These are phyloP conservation scores for Melastoma candidum DNA, from an alignment of 441 rosid species.

Conservation along the genomic window DNA sequence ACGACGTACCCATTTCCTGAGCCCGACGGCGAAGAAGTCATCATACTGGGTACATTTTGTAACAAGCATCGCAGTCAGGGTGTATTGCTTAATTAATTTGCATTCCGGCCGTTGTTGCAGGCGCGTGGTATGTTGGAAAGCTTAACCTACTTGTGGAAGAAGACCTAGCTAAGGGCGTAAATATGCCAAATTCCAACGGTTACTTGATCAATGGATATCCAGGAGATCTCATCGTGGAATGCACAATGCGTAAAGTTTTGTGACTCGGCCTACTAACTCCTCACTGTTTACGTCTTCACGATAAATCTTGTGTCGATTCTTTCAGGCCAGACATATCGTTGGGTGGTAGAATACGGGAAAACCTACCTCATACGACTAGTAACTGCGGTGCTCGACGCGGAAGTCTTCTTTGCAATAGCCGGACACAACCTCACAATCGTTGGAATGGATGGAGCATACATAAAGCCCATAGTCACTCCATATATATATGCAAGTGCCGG, in stretches of 20 bases:
- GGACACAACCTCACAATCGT: constrained; percentile 4
- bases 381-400: neutral
- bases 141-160: too few species aligned
- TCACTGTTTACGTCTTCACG: neutral
- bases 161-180: too few species aligned
- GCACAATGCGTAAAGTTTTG: too few species aligned
- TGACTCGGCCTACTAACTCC: too few species aligned
- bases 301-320: too few species aligned
- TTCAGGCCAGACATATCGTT: too few species aligned
- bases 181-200: too few species aligned
- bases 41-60: constrained; percentile 7
- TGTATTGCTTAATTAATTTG: too few species aligned
- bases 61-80: neutral
- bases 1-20: constrained; percentile 14
- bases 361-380: constrained; percentile 1
- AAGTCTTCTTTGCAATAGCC: constrained; percentile 1
- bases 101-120: too few species aligned
- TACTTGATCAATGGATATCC: too few species aligned
- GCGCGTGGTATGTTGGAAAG: too few species aligned
- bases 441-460: constrained; percentile 2
- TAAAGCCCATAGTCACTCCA: neutral
- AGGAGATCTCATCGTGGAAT: too few species aligned
- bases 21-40: constrained; percentile 8
- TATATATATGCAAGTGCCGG: neutral
- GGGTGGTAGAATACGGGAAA: constrained; percentile 4